Percentiles rank a stretch among this genome's conserved stretches.
phyloP scores from a whole-genome alignment of 768 basidiomycete genomes.

The Pulveroboletus frians region DNA sequence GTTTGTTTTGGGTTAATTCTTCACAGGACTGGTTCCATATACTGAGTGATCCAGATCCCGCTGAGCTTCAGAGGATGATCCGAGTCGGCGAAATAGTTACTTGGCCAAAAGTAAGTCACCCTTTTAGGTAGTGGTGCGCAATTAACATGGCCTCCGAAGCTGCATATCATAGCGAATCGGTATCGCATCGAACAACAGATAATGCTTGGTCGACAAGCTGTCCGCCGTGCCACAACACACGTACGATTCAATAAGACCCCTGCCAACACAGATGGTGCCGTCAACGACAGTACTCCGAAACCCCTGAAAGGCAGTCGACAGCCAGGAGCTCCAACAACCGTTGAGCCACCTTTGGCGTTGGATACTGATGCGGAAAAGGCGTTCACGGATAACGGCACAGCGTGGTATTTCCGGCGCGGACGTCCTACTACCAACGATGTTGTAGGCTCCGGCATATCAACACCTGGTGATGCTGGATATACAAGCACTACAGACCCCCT shows the following conservation, averaged over 20 bases:
- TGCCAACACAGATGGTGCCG: slow-evolving; percentile 18
- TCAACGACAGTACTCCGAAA: slow-evolving; percentile 23
- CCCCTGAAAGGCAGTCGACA: slow-evolving; percentile 20
- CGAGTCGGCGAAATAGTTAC: slow-evolving; percentile 82
- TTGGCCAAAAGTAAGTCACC: slow-evolving; percentile 82
- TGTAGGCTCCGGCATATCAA: slow-evolving; percentile 32
- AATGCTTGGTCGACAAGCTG: slow-evolving; percentile 65
- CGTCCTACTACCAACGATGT: slow-evolving; percentile 26
- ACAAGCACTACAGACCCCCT: slow-evolving; percentile 34
- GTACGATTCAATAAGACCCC: slow-evolving; percentile 20
- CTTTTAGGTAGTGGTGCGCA: neutral
- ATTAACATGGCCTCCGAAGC: slow-evolving; percentile 38
- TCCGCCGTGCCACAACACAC: slow-evolving; percentile 53
- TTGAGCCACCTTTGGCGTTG: slow-evolving; percentile 58
- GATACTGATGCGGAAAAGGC: slow-evolving; percentile 79
- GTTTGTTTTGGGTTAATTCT: neutral
- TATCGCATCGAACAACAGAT: slow-evolving; percentile 80
- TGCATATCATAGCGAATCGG: slow-evolving; percentile 95
- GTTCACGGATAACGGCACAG: slow-evolving; percentile 49
- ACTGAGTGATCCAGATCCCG: slow-evolving; percentile 75
- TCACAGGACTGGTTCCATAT: slow-evolving; percentile 77
- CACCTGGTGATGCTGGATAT: slow-evolving; percentile 28
- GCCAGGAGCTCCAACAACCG: slow-evolving; percentile 27
- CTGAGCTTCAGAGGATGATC: slow-evolving; percentile 83
- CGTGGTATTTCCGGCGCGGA: slow-evolving; percentile 51